These are phyloP conservation scores for Picea glauca DNA, from an alignment of 75 land plant species.

Conservation along the genomic window DNA sequence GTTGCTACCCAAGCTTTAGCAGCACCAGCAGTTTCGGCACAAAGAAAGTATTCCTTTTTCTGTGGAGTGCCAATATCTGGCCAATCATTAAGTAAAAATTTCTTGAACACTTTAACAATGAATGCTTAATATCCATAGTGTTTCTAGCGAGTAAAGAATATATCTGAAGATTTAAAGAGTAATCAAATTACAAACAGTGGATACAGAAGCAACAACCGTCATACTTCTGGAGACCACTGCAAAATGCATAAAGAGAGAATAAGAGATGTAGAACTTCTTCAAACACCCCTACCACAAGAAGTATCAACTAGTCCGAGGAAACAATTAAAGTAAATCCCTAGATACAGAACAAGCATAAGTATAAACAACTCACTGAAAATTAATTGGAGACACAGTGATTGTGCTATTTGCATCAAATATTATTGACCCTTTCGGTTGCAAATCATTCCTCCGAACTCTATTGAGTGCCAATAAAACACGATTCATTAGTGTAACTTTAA, in stretches of 20 bases:
- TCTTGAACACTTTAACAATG: background rate
- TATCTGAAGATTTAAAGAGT: background rate
- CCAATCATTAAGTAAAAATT: slow-evolving; percentile 25
- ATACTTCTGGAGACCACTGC: slow-evolving; percentile 92
- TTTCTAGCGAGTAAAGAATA: slow-evolving; percentile 1
- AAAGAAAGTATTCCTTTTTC: slow-evolving; percentile 90
- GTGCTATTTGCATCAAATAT: slow-evolving; percentile 87
- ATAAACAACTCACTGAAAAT: slow-evolving; percentile 78
- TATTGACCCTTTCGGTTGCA: slow-evolving; percentile 68
- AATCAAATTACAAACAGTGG: slow-evolving; percentile 24
- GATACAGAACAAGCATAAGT: slow-evolving; percentile 3
- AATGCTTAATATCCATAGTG: background rate
- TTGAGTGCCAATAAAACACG: background rate
- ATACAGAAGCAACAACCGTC: slow-evolving; percentile 99
- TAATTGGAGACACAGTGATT: slow-evolving; percentile 84
- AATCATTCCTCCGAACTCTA: slow-evolving; percentile 84
- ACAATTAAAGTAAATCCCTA: background rate
- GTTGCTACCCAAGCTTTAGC: slow-evolving; percentile 99
- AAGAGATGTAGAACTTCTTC: background rate
- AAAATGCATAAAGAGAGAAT: slow-evolving; percentile 8
- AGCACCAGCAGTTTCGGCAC: slow-evolving; percentile 96
- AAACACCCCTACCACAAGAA: background rate
- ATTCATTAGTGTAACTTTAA: background rate
- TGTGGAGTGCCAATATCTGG: slow-evolving; percentile 92
- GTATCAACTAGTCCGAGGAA: background rate